Base-by-base conservation (phyloP, 2,329 filamentous ascomycete genomes). In the Ophiobolus disseminans region DNA sequence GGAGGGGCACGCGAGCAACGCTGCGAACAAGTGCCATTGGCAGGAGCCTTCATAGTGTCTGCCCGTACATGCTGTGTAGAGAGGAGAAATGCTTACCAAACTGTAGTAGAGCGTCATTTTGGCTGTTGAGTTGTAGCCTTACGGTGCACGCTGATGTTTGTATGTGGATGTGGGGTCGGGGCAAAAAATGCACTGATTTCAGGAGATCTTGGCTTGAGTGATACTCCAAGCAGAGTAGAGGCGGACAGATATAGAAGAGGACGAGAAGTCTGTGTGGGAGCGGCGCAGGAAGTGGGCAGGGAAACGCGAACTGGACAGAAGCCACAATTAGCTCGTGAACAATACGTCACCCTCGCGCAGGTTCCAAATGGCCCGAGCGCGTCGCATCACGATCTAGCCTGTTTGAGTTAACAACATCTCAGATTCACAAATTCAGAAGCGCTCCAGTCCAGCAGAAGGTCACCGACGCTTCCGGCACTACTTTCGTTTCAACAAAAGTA, bases 101-200 rank as follows among this genome's bases (percentile, higher is more conserved):
- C 81, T 86, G 79, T 86, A 87, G 76, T 87, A 87, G 69, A 87
- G 83, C 69, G 85, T 87, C 85, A 87, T 87, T 60, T 65, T 82
- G 75, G 71, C 73, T 67, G 62, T 60, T 55, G 72, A 61, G 52
- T 63, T 60, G 51, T 57, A 45, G 60, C 53, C 40, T 55, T 48
- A 49, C 34, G 42, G 37, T 21, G 43, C 37, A 44, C 45, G 48
- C 53, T 50, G 50, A 49, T 44, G 50, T 57, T 57, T 60, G n/a
- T n/a, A 52, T 60, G 55, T 63, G 48, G 44, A 48, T 40, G 62
- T 52, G 63, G 57, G 59, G 57, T 61, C 55, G 61, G 37, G 48
- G 30, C 31, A 30, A 37, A 34, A 38, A 45, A 39, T 35, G 43
- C 16, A 32, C 36, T 26, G 36, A 45, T 22, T 31, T 28, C 17